These are phyloP conservation scores for Mallotus repandus DNA, from an alignment of 441 rosid genomes.

Conservation along the genomic window DNA sequence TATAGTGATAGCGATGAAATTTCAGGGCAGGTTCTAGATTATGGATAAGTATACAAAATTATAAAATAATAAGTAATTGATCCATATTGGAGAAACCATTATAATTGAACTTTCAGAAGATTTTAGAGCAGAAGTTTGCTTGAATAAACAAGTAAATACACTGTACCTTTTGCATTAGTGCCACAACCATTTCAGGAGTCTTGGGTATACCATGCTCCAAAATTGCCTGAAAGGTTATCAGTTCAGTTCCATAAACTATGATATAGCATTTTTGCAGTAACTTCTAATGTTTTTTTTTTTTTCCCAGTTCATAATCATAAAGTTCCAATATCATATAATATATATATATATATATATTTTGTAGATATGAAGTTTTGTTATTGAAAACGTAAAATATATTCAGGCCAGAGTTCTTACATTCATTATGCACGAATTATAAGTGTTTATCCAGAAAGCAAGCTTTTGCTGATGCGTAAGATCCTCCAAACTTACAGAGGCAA, in stretches of 20 bases:
- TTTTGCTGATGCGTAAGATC: conserved; percentile 86
- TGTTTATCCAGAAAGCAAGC: conserved; percentile 94
- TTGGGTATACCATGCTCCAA: conserved; percentile 72
- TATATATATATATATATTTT: not conserved
- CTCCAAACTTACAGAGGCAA: conserved; percentile 57
- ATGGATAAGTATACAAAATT: not conserved
- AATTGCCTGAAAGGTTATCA: conserved; percentile 45
- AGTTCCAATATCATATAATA: not conserved
- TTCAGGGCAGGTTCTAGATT: not conserved
- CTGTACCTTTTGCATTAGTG: conserved; percentile 76
- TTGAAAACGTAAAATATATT: not conserved
- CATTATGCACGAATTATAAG: conserved; percentile 74
- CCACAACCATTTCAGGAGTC: conserved; percentile 69
- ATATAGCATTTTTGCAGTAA: not conserved
- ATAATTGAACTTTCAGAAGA: not conserved
- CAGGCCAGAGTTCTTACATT: conserved; percentile 48
- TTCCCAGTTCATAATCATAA: not conserved
- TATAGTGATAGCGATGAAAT: not conserved
- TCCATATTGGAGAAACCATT: conserved; percentile 4
- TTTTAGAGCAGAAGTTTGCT: not conserved
- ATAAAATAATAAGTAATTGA: not conserved
- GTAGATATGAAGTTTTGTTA: not conserved
- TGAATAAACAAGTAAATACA: conserved; percentile 7
- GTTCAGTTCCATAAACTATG: conserved; percentile 8
- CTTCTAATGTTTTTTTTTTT: not conserved